Conservation (phyloP, 2,329 filamentous ascomycete genomes). For the Plenodomus tracheiphilus region DNA sequence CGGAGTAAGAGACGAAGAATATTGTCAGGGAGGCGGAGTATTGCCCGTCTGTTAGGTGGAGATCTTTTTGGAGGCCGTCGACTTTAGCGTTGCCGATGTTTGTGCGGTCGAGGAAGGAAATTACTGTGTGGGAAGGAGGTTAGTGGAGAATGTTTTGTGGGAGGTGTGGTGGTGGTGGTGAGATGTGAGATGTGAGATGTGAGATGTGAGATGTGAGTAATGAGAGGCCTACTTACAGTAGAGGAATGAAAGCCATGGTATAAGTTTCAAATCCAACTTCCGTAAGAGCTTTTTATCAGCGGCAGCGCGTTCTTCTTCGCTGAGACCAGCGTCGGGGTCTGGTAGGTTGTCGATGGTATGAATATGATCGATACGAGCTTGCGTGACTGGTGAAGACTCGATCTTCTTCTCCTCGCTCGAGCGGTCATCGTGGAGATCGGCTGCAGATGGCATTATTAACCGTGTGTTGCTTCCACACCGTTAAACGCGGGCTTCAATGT, state of each 20-base stretch:
- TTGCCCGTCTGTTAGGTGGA: constrained; percentile 64
- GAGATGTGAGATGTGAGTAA: too few relatives aligned
- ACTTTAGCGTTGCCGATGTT: constrained; percentile 77
- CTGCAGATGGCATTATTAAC: constrained; percentile 24
- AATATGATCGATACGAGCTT: constrained; percentile 8
- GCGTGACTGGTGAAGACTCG: constrained; percentile 7
- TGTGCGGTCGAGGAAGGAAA: constrained; percentile 71
- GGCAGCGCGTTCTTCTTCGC: constrained; percentile 62
- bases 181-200: too few relatives aligned
- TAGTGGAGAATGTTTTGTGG: background rate
- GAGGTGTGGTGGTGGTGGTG: too few relatives aligned
- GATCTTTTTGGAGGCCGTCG: constrained; percentile 59
- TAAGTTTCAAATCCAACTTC: constrained; percentile 64
- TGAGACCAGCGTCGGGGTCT: constrained; percentile 68
- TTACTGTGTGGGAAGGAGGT: constrained; percentile 42
- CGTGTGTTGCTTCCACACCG: too few relatives aligned
- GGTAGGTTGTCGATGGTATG: constrained; percentile 32
- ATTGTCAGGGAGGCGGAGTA: constrained; percentile 79
- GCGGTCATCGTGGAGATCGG: constrained; percentile 22
- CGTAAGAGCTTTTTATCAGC: constrained; percentile 65
- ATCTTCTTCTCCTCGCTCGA: constrained; percentile 27
- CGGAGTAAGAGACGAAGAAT: constrained; percentile 83
- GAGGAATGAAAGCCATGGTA: constrained; percentile 70
- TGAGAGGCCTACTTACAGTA: too few relatives aligned
- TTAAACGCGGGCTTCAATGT: too few relatives aligned